phyloP scores from a whole-genome alignment of 805 yeast genomes.

The Candida endomychidarum region DNA sequence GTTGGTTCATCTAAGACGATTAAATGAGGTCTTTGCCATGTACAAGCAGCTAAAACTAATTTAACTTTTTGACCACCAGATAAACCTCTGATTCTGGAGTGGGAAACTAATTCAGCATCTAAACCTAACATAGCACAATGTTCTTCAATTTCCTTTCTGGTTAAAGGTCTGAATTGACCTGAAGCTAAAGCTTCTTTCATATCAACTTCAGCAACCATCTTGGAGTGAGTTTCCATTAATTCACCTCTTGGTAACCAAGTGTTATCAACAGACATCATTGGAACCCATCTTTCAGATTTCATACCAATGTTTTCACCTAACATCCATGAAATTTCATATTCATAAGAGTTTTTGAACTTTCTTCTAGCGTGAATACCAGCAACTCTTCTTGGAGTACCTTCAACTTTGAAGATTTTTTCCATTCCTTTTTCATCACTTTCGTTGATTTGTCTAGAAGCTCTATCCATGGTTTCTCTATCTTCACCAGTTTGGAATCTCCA shows the following conservation, averaged over 20 bases:
- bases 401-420: conserved; percentile 99
- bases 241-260: conserved; percentile 99
- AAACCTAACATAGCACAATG: conserved; percentile 99
- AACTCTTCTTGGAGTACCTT: conserved; percentile 98
- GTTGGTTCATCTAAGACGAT: conserved; percentile 99
- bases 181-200: conserved; percentile 99
- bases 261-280: conserved; percentile 99
- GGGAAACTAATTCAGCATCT: conserved; percentile 98
- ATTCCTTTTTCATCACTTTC: conserved; percentile 96
- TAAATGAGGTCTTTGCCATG: conserved; percentile 99
- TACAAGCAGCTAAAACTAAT: conserved; percentile 99
- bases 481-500: conserved; percentile 99
- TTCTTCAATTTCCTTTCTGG: conserved; percentile 99
- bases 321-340: conserved; percentile 96
- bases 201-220: conserved; percentile 99
- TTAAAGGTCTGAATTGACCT: conserved; percentile 99
- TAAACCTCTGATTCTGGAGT: conserved; percentile 99
- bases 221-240: conserved; percentile 86
- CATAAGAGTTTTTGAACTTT: conserved; percentile 99
- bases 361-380: conserved; percentile 93
- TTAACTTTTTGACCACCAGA: conserved; percentile 99
- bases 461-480: conserved; percentile 99
- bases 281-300: conserved; percentile 99
- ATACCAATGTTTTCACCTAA: conserved; percentile 98
- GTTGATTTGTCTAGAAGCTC: conserved; percentile 98